Percentiles rank a stretch among this genome's conserved stretches.
Conservation (phyloP, 192 early-diverging fungal genomes). For the Obelidium mucronatum region DNA sequence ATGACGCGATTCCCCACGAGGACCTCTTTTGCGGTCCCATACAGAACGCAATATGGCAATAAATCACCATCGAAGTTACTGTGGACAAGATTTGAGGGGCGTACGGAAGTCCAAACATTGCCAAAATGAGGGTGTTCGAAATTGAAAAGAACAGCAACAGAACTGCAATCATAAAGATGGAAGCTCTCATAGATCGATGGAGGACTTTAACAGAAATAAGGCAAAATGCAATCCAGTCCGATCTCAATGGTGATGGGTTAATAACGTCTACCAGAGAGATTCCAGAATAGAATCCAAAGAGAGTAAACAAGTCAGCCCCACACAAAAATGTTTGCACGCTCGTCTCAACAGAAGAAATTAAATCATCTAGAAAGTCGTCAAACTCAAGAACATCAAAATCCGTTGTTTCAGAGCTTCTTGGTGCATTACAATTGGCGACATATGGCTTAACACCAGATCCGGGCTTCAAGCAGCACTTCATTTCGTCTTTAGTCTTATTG, state of each 20-base stretch:
- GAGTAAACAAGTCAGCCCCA: not conserved
- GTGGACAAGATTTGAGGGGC: not conserved
- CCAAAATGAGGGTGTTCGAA: slow-evolving; percentile 16
- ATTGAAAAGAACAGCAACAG: slow-evolving; percentile 22
- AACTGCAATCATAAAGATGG: slow-evolving; percentile 15
- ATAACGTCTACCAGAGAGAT: slow-evolving; percentile 7
- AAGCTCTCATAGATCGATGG: slow-evolving; percentile 17
- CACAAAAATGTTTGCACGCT: not conserved
- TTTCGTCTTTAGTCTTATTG: too few species aligned
- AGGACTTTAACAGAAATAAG: slow-evolving; percentile 11
- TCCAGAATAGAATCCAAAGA: not conserved
- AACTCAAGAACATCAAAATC: slow-evolving; percentile 10
- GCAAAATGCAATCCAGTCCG: slow-evolving; percentile 22
- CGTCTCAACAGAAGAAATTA: slow-evolving; percentile 10
- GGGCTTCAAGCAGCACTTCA: too few species aligned
- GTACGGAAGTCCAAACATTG: not conserved
- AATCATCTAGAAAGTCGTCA: slow-evolving; percentile 35
- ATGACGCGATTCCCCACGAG: not conserved
- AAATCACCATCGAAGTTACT: not conserved
- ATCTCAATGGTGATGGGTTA: slow-evolving; percentile 1
- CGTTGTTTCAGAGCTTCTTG: not conserved
- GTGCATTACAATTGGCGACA: not conserved
- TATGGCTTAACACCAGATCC: slow-evolving; percentile 5
- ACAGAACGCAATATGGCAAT: slow-evolving; percentile 18
- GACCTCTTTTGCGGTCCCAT: not conserved